Percentiles rank a stretch among this genome's conserved stretches.
These are phyloP conservation scores for Vaccinium myrtillus DNA, from an alignment of 148 eudicot species.

Conservation along the genomic window DNA sequence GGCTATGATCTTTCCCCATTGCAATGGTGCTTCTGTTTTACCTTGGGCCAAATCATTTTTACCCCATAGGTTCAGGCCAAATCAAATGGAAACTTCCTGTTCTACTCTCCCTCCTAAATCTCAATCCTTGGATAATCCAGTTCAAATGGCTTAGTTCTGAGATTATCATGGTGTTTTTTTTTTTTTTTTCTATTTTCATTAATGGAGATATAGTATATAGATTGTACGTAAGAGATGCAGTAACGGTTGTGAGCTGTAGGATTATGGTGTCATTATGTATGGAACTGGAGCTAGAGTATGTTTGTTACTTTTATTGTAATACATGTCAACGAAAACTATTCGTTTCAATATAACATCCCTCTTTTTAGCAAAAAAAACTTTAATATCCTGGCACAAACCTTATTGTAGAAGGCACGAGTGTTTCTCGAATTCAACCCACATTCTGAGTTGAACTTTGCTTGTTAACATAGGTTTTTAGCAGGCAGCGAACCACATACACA, in stretches of 20 bases:
- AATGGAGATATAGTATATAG: background rate
- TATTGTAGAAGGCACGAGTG: background rate
- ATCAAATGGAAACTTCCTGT: background rate
- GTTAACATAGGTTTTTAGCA: background rate
- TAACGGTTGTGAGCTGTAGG: background rate
- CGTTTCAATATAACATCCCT: background rate
- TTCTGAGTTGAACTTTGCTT: background rate
- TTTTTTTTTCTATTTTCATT: background rate
- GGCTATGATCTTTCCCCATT: background rate
- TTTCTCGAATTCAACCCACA: background rate
- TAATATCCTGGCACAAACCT: background rate
- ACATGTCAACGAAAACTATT: background rate
- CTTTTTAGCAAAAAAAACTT: background rate
- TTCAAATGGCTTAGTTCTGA: background rate
- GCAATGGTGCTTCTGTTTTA: background rate
- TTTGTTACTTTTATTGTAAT: background rate
- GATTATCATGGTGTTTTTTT: background rate
- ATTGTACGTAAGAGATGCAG: background rate
- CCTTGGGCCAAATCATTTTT: background rate
- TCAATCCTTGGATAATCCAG: background rate
- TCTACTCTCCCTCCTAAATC: background rate
- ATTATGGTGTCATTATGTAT: background rate
- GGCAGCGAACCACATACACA: background rate
- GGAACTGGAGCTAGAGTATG: background rate
- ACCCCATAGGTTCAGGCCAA: background rate